Conservation (phyloP, 2,329 filamentous ascomycete genomes). For the Mollisia scopiformis region DNA sequence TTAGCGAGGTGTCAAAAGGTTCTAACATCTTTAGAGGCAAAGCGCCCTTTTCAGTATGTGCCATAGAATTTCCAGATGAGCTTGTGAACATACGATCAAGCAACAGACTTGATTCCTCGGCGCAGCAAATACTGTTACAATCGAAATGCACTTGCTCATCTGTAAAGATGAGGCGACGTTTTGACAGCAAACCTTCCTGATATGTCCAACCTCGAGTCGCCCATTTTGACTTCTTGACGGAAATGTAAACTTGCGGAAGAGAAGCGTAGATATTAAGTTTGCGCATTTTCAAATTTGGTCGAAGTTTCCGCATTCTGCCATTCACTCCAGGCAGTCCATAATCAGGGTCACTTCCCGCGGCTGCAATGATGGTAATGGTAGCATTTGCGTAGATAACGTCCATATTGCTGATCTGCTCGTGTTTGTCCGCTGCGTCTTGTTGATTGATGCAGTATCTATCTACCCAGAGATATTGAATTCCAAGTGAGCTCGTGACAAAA, state of each 20-base stretch:
- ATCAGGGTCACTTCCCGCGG: slow-evolving; percentile 13
- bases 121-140: neutral
- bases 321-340: slow-evolving; percentile 28
- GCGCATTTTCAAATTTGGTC: neutral
- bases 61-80: neutral
- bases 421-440: slow-evolving; percentile 4
- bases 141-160: slow-evolving; percentile 27
- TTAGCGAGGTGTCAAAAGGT: neutral
- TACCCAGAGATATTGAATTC: slow-evolving; percentile 32
- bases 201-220: slow-evolving; percentile 38
- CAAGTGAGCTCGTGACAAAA: neutral
- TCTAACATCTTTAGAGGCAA: neutral
- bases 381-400: slow-evolving; percentile 28
- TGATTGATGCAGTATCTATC: slow-evolving; percentile 36
- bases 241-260: neutral
- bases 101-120: neutral
- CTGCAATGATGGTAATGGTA: slow-evolving; percentile 23
- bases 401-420: slow-evolving; percentile 29
- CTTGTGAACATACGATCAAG: neutral
- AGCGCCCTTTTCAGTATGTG: neutral
- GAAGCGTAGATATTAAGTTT: neutral
- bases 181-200: slow-evolving; percentile 34
- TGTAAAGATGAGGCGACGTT: slow-evolving; percentile 33
- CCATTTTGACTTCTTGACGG: slow-evolving; percentile 20
- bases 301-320: neutral